Evolutionary conservation across 352 stramenopile species (phyloP).

Genomic region (Phytopythium oedochilum): DNA sequence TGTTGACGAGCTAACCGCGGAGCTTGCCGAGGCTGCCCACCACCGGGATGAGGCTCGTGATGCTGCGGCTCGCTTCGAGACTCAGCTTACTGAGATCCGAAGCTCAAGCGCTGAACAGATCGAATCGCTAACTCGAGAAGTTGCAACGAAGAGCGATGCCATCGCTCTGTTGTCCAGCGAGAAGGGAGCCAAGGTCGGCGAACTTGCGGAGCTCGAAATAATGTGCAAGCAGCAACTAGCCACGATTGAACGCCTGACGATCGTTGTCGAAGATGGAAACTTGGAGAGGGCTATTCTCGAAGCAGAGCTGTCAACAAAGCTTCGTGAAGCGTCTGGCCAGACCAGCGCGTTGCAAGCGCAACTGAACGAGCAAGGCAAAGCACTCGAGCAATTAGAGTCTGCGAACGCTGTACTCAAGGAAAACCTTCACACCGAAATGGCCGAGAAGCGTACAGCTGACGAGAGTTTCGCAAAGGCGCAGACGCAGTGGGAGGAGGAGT

Average conservation of each 20-base stretch:
- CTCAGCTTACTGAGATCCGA: background rate
- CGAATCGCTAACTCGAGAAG: background rate
- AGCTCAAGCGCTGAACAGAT: background rate
- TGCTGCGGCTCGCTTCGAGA: background rate
- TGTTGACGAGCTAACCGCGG: background rate
- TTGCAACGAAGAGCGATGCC: background rate
- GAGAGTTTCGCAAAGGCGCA: slow-evolving; percentile 15
- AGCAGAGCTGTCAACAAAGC: background rate
- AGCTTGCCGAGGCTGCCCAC: background rate
- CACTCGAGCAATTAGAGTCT: background rate
- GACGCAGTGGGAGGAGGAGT: slow-evolving; percentile 16
- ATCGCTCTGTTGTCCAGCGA: background rate
- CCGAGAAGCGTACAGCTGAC: slow-evolving; percentile 18
- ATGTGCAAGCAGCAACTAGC: background rate
- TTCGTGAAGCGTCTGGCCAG: background rate
- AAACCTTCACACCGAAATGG: slow-evolving; percentile 22
- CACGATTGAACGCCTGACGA: background rate
- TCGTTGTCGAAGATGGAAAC: background rate
- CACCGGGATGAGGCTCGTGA: background rate
- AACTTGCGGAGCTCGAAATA: background rate
- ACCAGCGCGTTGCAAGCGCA: background rate
- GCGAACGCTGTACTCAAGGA: background rate
- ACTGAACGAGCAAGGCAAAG: background rate
- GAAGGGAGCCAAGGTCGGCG: background rate
- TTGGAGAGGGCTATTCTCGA: background rate